These are phyloP conservation scores for Magnusiomyces tetraspermus DNA, from an alignment of 1,139 yeast species.

Conservation along the genomic window DNA sequence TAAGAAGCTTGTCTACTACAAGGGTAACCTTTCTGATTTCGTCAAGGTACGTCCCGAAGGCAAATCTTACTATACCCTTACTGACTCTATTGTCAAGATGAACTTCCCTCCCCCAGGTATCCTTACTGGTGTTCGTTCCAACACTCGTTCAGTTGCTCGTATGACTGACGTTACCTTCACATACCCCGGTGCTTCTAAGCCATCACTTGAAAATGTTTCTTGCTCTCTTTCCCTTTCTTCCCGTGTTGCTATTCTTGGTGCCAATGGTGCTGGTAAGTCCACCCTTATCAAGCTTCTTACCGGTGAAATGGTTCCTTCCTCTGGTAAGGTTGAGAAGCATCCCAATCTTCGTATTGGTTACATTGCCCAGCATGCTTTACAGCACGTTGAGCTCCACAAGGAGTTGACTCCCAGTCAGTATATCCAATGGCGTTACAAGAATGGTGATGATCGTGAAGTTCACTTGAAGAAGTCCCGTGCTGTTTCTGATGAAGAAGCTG, in stretches of 20 bases:
- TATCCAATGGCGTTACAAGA: constrained; percentile 94
- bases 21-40: constrained; percentile 89
- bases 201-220: constrained; percentile 69
- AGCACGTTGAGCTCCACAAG: constrained; percentile 93
- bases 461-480: constrained; percentile 87
- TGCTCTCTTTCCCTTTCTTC: constrained; percentile 86
- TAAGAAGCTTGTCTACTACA: constrained; percentile 88
- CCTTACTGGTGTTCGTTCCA: constrained; percentile 89
- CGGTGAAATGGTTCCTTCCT: constrained; percentile 78
- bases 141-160: constrained; percentile 90
- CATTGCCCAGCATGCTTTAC: constrained; percentile 97
- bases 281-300: constrained; percentile 88
- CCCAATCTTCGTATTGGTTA: constrained; percentile 97
- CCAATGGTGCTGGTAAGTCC: constrained; percentile 98
- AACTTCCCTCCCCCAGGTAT: constrained; percentile 98
- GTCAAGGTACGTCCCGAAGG: constrained; percentile 94
- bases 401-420: constrained; percentile 97
- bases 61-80: constrained; percentile 88
- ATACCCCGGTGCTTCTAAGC: constrained; percentile 83
- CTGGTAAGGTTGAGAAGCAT: constrained; percentile 91
- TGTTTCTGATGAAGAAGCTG: constrained; percentile 73
- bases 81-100: constrained; percentile 91
- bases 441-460: constrained; percentile 97
- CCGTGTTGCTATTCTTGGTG: constrained; percentile 93
- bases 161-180: constrained; percentile 76